Conservation (phyloP, 257 asterid species). For the Solanum gandarillasii region DNA sequence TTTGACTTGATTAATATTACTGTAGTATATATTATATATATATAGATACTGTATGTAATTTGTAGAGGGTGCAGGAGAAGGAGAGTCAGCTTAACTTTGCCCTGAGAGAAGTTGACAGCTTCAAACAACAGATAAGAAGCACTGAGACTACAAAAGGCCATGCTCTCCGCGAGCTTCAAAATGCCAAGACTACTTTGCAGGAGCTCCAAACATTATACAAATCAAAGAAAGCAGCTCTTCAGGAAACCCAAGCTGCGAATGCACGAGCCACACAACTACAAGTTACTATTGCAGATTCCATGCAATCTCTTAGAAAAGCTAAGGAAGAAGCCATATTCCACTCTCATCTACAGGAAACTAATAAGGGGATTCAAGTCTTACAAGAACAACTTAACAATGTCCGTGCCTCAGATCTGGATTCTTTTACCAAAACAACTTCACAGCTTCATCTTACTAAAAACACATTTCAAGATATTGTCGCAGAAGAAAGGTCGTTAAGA, state of each 20-base stretch:
- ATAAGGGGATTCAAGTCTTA: slow-evolving; percentile 1
- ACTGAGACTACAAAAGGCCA: slow-evolving; percentile 4
- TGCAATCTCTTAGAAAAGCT: slow-evolving; percentile 16
- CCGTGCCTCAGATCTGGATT: not conserved
- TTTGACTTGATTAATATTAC: not conserved
- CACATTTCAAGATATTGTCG: not conserved
- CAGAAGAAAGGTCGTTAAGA: not conserved
- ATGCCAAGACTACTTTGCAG: slow-evolving; percentile 6
- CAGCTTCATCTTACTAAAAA: slow-evolving; percentile 3
- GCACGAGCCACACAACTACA: not conserved
- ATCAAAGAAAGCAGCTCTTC: not conserved
- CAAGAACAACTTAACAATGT: not conserved
- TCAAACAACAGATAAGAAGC: slow-evolving; percentile 6
- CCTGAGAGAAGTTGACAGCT: not conserved
- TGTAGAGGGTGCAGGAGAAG: not conserved
- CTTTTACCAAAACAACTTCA: not conserved
- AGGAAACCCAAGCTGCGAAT: slow-evolving; percentile 1
- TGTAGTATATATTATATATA: not conserved
- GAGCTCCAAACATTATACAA: not conserved
- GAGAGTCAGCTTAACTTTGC: slow-evolving; percentile 14
- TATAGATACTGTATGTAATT: not conserved
- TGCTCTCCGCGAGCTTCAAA: slow-evolving; percentile 8
- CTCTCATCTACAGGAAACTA: not conserved
- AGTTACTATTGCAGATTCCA: not conserved
- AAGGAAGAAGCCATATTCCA: slow-evolving; percentile 8